Evolutionary conservation across 495 filamentous ascomycete species (phyloP).

Genomic region (Aspergillus heteromorphus): DNA sequence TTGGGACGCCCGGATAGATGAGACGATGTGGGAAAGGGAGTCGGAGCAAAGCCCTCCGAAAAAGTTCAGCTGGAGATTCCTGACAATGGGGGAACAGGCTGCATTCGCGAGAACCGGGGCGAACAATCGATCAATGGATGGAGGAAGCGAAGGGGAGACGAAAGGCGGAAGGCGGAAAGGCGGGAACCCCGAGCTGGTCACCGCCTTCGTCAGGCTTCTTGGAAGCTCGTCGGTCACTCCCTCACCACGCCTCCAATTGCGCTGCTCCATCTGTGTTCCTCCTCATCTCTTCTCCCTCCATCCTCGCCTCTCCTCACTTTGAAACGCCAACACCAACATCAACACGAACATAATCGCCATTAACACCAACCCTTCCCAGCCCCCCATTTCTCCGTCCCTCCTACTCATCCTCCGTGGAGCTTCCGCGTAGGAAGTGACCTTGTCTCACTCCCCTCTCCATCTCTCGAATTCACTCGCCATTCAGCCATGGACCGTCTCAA

Average conservation of each 20-base stretch:
- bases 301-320: constrained; percentile 3
- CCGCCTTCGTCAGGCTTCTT: constrained; percentile 23
- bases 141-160: constrained; percentile 17
- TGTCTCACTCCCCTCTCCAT: constrained; percentile 15
- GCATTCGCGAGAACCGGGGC: constrained; percentile 12
- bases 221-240: constrained; percentile 5
- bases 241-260: constrained; percentile 5
- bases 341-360: too few species aligned
- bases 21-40: neutral
- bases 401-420: constrained; percentile 19
- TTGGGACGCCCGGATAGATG: neutral
- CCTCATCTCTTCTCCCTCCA: constrained; percentile 7
- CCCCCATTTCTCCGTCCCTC: neutral
- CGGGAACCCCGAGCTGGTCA: constrained; percentile 17
- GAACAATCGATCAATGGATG: constrained; percentile 10
- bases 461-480: constrained; percentile 11
- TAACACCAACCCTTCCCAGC: neutral
- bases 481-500: constrained; percentile 77
- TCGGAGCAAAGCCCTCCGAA: neutral
- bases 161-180: constrained; percentile 13
- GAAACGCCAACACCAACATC: too few species aligned
- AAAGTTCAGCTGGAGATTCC: neutral
- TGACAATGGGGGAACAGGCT: constrained; percentile 1
- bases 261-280: constrained; percentile 11
- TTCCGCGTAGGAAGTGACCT: constrained; percentile 37